Conservation (phyloP, 2,329 filamentous ascomycete species). For the Diaporthe australafricana region DNA sequence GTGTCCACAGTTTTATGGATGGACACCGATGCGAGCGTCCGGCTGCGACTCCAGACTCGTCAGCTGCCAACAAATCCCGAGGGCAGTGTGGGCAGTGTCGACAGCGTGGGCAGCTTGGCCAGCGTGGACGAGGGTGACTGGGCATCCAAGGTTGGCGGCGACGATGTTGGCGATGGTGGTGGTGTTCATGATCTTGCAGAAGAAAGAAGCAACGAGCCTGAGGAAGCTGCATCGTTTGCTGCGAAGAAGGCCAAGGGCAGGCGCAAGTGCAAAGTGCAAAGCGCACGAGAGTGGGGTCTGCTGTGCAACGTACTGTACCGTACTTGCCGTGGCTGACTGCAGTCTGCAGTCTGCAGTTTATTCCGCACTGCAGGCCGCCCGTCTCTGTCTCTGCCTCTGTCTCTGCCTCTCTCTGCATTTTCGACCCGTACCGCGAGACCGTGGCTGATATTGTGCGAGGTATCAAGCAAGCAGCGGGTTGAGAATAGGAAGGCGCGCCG, state of each 20-base stretch:
- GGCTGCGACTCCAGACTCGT: slow-evolving; percentile 21
- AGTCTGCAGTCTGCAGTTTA: not conserved
- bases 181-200: not conserved
- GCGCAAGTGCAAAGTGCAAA: not conserved
- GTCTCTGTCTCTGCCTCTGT: not conserved
- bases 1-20: slow-evolving; percentile 8
- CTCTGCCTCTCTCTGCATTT: too few relatives aligned
- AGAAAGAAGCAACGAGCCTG: not conserved
- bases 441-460: not conserved
- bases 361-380: too few relatives aligned
- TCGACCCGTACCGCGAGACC: too few relatives aligned
- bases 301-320: not conserved
- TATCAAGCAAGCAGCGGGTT: not conserved
- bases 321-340: not conserved
- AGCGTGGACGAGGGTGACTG: not conserved
- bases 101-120: too few relatives aligned
- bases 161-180: slow-evolving; percentile 20
- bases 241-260: slow-evolving; percentile 10
- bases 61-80: slow-evolving; percentile 5
- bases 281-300: slow-evolving; percentile 3
- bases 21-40: slow-evolving; percentile 17
- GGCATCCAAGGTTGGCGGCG: not conserved
- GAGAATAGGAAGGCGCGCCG: not conserved
- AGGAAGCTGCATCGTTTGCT: slow-evolving; percentile 1
- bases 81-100: too few relatives aligned